These are phyloP conservation scores for Durio zibethinus DNA, from an alignment of 345 rosid genomes.

Conservation along the genomic window DNA sequence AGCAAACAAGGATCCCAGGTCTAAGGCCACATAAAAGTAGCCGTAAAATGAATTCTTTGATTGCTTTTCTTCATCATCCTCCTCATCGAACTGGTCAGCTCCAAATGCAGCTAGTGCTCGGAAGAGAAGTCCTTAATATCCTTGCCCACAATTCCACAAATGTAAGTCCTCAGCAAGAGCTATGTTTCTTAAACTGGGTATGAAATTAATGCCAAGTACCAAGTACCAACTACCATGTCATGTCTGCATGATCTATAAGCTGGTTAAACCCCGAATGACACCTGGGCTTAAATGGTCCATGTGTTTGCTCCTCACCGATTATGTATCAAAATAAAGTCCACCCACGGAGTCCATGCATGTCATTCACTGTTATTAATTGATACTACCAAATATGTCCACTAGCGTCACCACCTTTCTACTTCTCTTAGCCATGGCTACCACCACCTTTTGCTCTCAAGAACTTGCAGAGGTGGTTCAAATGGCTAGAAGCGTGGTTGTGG, in stretches of 20 bases:
- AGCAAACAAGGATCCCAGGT: slow-evolving; percentile 36
- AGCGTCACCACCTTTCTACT: slow-evolving; percentile 17
- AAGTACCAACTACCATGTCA: neutral
- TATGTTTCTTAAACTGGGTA: neutral
- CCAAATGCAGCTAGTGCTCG: slow-evolving; percentile 31
- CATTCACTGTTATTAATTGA: neutral
- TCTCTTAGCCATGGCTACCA: slow-evolving; percentile 24
- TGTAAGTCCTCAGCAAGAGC: neutral
- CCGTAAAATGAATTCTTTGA: slow-evolving; percentile 35
- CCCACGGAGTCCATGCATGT: slow-evolving; percentile 4
- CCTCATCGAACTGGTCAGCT: slow-evolving; percentile 46
- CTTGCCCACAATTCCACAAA: neutral
- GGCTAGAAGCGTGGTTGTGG: slow-evolving; percentile 33
- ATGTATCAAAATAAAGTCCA: neutral
- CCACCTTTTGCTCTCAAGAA: slow-evolving; percentile 24
- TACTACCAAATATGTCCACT: slow-evolving; percentile 25
- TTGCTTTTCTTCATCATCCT: slow-evolving; percentile 32
- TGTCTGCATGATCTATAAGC: neutral
- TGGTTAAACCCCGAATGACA: slow-evolving; percentile 1
- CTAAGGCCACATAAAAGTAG: slow-evolving; percentile 37
- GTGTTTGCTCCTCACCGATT: slow-evolving; percentile 12
- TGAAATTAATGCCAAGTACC: neutral
- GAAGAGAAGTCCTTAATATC: neutral
- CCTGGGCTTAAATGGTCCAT: slow-evolving; percentile 1
- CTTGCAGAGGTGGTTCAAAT: slow-evolving; percentile 23